Evolutionary conservation across 441 rosid genomes (phyloP), one percentile per base, ranked within the genome.

Genomic region (Kokia cookei): DNA sequence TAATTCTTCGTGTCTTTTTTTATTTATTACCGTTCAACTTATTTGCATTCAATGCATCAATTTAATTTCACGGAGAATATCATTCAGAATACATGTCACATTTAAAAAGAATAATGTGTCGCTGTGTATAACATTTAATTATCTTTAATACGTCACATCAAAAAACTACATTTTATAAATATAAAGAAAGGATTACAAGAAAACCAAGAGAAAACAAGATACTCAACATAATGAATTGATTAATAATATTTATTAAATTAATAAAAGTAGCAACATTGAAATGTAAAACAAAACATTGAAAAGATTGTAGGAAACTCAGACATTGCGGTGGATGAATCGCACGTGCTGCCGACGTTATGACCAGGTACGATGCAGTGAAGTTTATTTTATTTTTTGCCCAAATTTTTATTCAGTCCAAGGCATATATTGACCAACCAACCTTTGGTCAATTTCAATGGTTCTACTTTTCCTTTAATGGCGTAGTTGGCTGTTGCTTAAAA

Each of bases 371-470:
- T 22, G 32, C 50, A 12, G 65, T 4, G 5, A n/a, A 51, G 53
- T 3, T 57, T 32, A n/a, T 12, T 57, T 57, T 57, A 24, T 2
- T 57, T 3, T 57, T 4, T 17, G 29, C 47, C 5, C 26, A 19
- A 60, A 2, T 29, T 57, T 35, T 53, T 27, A 22, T 42, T 19
- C 35, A 14, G 77, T 73, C 82, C 69, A 37, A 65, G 78, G 48
- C 86, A 40, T 8, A 15, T 54, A 75, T 17, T 65, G 84, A 79
- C 85, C 76, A 29, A 79, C 85, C 76, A 24, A 37, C 2, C 13
- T 15, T 75, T 75, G n/a, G 60, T 68, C 60, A 50, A 71, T 70
- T 51, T 79, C 76, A 54, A 74, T 29, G 54, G 35, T 71, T 68
- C 19, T 22, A 0, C 0, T 27, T 48, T 13, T 19, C 32, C 54